These are phyloP conservation scores for Areca catechu DNA, from an alignment of 176 grass and related monocot genomes.

Conservation along the genomic window DNA sequence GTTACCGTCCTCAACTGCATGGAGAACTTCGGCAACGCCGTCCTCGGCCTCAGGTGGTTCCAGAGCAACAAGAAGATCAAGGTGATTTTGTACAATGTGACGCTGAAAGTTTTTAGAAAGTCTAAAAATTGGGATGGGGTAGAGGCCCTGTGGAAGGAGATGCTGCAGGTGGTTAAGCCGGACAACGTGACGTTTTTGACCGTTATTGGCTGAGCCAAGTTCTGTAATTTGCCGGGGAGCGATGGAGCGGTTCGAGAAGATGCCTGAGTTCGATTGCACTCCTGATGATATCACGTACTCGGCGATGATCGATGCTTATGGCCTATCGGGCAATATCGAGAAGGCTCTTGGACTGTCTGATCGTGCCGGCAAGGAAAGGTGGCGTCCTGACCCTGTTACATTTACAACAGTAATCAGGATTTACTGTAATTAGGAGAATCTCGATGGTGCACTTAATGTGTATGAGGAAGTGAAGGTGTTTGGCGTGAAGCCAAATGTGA, in stretches of 20 bases:
- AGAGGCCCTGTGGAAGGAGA: constrained; percentile 62
- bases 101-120: constrained; percentile 69
- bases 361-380: constrained; percentile 50
- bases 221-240: constrained; percentile 45
- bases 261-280: constrained; percentile 50
- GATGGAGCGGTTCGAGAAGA: constrained; percentile 92
- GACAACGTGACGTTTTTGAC: constrained; percentile 77
- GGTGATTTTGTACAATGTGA: constrained; percentile 84
- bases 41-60: constrained; percentile 80
- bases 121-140: constrained; percentile 45
- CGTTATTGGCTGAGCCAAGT: constrained; percentile 58
- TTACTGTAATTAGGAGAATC: constrained; percentile 53
- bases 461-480: constrained; percentile 89
- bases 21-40: constrained; percentile 21
- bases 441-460: constrained; percentile 71
- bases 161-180: constrained; percentile 41
- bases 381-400: too few relatives aligned
- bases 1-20: constrained; percentile 66
- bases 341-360: constrained; percentile 66
- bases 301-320: constrained; percentile 68
- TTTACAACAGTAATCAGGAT: constrained; percentile 60
- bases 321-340: constrained; percentile 48
- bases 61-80: constrained; percentile 35
- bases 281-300: constrained; percentile 62
- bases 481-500: constrained; percentile 60